Evolutionary conservation across 768 basidiomycete species (phyloP), one percentile per base, ranked within the genome.

Genomic region (Roridomyces roridus): DNA sequence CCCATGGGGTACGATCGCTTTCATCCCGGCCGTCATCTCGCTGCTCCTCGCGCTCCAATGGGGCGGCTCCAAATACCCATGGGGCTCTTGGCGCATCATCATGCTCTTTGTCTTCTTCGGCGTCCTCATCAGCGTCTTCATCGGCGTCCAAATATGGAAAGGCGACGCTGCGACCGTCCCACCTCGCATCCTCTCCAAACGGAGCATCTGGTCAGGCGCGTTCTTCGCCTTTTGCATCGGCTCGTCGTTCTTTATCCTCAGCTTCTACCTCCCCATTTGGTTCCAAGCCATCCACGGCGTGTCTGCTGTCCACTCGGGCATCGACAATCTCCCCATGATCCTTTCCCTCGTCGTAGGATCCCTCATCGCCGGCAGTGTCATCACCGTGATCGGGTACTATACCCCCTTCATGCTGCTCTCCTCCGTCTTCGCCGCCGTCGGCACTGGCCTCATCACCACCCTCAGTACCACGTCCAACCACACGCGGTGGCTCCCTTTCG

Each of bases 21-120:
- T 63, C 15, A 26, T 63, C 29, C 39, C 51, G 23, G 47, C 57
- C 29, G 47, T 63, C 29, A 49, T 49, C 34, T 59, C 49, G 29
- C 51, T 57, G 3, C 51, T 62, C 34, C 67, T 80, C 8, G 73
- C 79, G 5, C 65, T 81, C 1, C 74, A 77, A 49, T 78, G 76
- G 75, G 80, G 79, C 23, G 79, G 80, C 0, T 72, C 75, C 59
- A 63, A 65, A 11, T 74, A 76, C 59, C 64, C 74, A 1, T 82
- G 80, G 80, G 62, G 58, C 46, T 69, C 71, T 47, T 23, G 20
- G 34, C 48, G 48, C 36, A 39, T 50, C 21, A 50, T 50, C 35
- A 23, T 37, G 15, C 37, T 50, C 20, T 37, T 50, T 14, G 48
- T 50, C 7, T 11, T 50, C 48, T 50, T 50, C 39, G 36, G 35